phyloP scores from a whole-genome alignment of 768 basidiomycete species.

The Cubamyces sp. region DNA sequence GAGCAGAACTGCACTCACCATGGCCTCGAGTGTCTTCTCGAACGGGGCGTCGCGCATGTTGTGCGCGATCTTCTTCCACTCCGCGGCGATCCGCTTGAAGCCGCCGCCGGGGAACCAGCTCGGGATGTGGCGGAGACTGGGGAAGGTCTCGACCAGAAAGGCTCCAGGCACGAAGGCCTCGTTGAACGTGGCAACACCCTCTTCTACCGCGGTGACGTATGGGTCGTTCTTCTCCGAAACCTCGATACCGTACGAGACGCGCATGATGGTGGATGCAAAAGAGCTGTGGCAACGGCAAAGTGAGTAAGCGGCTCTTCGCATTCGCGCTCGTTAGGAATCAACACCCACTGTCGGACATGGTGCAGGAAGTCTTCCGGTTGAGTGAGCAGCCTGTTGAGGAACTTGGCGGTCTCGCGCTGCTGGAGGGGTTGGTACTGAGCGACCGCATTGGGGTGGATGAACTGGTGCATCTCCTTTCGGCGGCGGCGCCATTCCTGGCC shows the following conservation, averaged over 20 bases:
- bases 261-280: conserved; percentile 12
- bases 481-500: conserved; percentile 15
- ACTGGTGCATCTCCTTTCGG: conserved; percentile 22
- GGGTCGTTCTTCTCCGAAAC: conserved; percentile 17
- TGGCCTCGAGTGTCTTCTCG: conserved; percentile 13
- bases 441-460: conserved; percentile 18
- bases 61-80: conserved; percentile 16
- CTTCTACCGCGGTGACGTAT: conserved; percentile 17
- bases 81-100: conserved; percentile 20
- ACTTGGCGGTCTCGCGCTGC: conserved; percentile 13
- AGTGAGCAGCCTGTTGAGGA: conserved; percentile 5
- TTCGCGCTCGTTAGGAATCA: neutral
- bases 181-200: conserved; percentile 21
- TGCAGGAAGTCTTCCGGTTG: conserved; percentile 16
- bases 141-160: conserved; percentile 37
- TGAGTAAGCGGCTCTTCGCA: too few relatives aligned
- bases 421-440: conserved; percentile 19
- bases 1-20: conserved; percentile 7
- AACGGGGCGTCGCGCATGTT: conserved; percentile 23
- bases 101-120: conserved; percentile 25
- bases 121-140: conserved; percentile 21
- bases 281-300: neutral
- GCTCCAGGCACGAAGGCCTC: conserved; percentile 29
- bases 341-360: conserved; percentile 15
- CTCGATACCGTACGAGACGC: conserved; percentile 21